These are phyloP conservation scores for Lantana camara DNA, from an alignment of 257 asterid genomes.

Conservation along the genomic window DNA sequence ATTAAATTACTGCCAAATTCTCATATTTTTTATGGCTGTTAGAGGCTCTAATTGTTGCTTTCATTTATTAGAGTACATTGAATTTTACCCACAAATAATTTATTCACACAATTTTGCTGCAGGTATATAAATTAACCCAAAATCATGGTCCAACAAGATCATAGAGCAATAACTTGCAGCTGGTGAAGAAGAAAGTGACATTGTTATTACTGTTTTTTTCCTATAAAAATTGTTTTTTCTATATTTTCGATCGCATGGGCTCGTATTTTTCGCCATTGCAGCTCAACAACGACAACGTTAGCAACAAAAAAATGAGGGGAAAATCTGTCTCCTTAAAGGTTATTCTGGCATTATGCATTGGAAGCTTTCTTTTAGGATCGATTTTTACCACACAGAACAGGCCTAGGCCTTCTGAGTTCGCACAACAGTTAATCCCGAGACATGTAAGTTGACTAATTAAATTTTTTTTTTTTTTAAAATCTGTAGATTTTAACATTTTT, in stretches of 20 bases:
- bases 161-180: slow-evolving; percentile 12
- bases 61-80: neutral
- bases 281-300: slow-evolving; percentile 22
- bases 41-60: too few relatives aligned
- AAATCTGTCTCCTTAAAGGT: slow-evolving; percentile 49
- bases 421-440: slow-evolving; percentile 19
- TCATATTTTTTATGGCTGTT: slow-evolving; percentile 23
- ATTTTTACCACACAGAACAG: slow-evolving; percentile 44
- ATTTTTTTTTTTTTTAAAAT: too few relatives aligned
- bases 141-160: slow-evolving; percentile 6
- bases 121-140: slow-evolving; percentile 2
- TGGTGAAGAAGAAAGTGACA: slow-evolving; percentile 20
- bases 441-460: slow-evolving; percentile 35
- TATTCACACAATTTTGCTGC: neutral
- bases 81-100: neutral
- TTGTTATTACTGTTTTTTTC: too few relatives aligned
- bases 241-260: slow-evolving; percentile 15
- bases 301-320: slow-evolving; percentile 50
- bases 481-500: too few relatives aligned
- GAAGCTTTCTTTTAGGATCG: slow-evolving; percentile 68
- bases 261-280: slow-evolving; percentile 27
- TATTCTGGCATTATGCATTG: slow-evolving; percentile 49
- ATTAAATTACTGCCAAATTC: neutral
- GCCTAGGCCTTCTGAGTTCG: slow-evolving; percentile 29
- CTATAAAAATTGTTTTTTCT: neutral